Evolutionary conservation across 306 rosid genomes (phyloP).

Genomic region (Quercus agrifolia): DNA sequence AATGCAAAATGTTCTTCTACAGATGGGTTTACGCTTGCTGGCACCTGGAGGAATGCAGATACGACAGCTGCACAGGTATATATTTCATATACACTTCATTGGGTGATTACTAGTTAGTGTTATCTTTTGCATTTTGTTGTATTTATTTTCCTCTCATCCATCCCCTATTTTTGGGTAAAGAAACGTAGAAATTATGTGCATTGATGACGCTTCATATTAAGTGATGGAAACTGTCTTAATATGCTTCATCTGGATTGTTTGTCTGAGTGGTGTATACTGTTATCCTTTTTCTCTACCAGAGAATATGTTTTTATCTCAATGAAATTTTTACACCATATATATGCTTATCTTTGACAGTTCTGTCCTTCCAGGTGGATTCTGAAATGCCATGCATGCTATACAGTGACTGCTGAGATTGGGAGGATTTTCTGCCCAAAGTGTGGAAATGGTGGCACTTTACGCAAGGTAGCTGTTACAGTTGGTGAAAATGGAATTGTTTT

Average conservation of each 20-base stretch:
- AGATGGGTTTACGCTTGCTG: conserved; percentile 87
- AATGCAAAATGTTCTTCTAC: conserved; percentile 95
- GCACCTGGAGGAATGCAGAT: conserved; percentile 96
- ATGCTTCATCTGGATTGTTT: neutral
- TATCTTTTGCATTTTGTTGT: neutral
- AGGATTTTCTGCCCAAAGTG: conserved; percentile 92
- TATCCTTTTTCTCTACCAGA: neutral
- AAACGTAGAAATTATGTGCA: neutral
- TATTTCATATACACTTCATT: neutral
- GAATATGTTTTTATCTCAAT: neutral
- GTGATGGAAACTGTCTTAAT: neutral
- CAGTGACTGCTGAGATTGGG: conserved; percentile 81
- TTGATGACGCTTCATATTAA: neutral
- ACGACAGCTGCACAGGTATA: conserved; percentile 79
- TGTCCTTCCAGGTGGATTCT: conserved; percentile 79
- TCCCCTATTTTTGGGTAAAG: neutral
- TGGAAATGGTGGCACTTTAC: conserved; percentile 97
- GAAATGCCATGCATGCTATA: conserved; percentile 85
- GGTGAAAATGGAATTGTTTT: conserved; percentile 84
- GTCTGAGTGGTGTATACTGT: neutral
- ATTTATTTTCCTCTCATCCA: neutral
- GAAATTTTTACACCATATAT: neutral
- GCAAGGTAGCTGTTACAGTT: conserved; percentile 96
- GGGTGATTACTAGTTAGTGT: neutral
- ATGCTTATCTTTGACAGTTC: conserved; percentile 19